phyloP scores from a whole-genome alignment of 441 rosid genomes.

The Adansonia gregorii region DNA sequence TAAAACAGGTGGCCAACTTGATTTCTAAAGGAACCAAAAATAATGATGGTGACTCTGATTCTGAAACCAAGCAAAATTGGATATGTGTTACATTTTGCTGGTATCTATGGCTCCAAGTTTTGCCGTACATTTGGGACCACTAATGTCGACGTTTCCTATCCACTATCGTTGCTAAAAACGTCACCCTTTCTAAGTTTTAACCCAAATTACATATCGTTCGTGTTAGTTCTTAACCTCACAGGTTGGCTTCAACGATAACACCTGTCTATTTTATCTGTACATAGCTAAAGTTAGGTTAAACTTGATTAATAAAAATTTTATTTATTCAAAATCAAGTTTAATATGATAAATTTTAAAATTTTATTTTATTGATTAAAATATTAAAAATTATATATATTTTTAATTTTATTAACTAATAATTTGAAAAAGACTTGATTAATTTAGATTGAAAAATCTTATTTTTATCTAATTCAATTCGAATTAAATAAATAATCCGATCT shows the following conservation, averaged over 20 bases:
- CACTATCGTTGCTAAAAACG: background rate
- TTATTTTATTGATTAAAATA: too few species aligned
- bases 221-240: conserved; percentile 30
- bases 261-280: too few species aligned
- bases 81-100: background rate
- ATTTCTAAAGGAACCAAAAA: background rate
- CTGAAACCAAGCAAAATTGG: background rate
- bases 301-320: too few species aligned
- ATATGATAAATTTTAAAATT: too few species aligned
- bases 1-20: background rate
- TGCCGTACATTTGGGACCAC: background rate
- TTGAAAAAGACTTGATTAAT: too few species aligned
- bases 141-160: background rate
- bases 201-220: conserved; percentile 15
- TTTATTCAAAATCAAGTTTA: too few species aligned
- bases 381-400: too few species aligned
- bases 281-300: too few species aligned
- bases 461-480: too few species aligned
- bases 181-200: background rate
- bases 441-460: too few species aligned
- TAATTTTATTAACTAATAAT: too few species aligned
- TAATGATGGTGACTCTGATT: conserved; percentile 2
- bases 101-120: background rate
- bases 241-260: background rate
- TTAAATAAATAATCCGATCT: too few species aligned